Conservation (phyloP, 768 basidiomycete genomes). For the Suillus weaverae region DNA sequence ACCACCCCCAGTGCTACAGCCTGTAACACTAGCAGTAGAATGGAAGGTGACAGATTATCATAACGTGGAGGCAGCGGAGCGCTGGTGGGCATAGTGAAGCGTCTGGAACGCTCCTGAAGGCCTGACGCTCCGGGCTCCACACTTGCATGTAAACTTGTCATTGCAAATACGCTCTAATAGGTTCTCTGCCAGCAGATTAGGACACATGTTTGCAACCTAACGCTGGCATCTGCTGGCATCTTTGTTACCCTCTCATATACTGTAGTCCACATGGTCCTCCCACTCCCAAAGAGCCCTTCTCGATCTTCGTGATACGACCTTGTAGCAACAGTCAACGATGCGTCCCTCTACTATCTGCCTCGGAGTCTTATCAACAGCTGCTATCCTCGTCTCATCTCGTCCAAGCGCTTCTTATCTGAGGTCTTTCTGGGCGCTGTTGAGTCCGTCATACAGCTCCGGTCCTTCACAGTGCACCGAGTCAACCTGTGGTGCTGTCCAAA, state of each 20-base stretch:
- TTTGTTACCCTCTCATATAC: not conserved
- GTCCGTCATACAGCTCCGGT: slow-evolving; percentile 3
- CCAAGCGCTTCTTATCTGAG: slow-evolving; percentile 9
- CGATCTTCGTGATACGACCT: not conserved
- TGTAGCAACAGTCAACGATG: slow-evolving; percentile 17
- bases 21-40: no score
- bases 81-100: no score
- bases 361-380: slow-evolving; percentile 8
- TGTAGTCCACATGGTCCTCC: not conserved
- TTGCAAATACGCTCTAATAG: no score
- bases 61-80: no score
- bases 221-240: not conserved
- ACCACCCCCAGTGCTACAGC: no score
- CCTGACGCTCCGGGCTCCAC: no score
- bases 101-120: no score
- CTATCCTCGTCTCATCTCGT: slow-evolving; percentile 5
- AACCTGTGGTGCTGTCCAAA: slow-evolving; percentile 22
- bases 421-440: slow-evolving; percentile 6
- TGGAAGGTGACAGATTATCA: no score
- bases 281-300: not conserved
- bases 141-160: no score
- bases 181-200: no score
- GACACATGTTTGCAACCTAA: no score
- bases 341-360: slow-evolving; percentile 1
- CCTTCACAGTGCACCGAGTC: slow-evolving; percentile 25